These are phyloP conservation scores for Talaromyces sp. DNA, from an alignment of 2,329 filamentous ascomycete species.

Conservation along the genomic window DNA sequence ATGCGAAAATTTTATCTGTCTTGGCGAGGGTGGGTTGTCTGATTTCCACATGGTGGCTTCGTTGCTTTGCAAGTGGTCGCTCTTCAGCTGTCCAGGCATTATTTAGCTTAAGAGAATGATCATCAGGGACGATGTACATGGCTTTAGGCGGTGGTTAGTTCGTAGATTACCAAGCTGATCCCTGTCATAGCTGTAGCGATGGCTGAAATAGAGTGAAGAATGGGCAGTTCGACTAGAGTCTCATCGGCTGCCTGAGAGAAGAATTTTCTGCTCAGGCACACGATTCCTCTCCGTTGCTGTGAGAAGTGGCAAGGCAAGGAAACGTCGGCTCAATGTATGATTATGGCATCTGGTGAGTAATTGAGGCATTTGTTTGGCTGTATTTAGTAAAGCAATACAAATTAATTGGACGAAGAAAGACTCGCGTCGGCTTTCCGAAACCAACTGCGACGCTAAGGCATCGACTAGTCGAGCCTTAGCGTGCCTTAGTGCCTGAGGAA, in stretches of 20 bases:
- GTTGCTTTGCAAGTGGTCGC: background rate
- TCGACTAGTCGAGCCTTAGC: background rate
- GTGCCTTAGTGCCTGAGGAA: background rate
- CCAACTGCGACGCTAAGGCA: background rate
- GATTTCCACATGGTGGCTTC: background rate
- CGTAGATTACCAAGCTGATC: background rate
- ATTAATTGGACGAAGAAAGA: background rate
- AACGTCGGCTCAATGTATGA: background rate
- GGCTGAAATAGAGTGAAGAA: background rate
- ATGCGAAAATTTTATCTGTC: background rate
- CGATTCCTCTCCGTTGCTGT: background rate
- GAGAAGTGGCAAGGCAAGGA: background rate
- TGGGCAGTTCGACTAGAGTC: background rate
- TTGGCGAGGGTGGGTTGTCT: background rate
- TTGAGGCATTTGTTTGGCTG: background rate
- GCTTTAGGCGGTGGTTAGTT: background rate
- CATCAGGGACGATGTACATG: background rate
- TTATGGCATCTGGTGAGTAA: background rate
- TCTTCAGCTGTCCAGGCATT: background rate
- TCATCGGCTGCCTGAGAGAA: background rate
- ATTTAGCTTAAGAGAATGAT: background rate
- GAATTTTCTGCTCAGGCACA: background rate
- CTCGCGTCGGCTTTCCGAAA: background rate
- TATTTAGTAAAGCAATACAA: background rate
- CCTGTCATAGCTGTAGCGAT: background rate